These are phyloP conservation scores for Hypoxylon lenormandii DNA, from an alignment of 495 filamentous ascomycete genomes.

Conservation along the genomic window DNA sequence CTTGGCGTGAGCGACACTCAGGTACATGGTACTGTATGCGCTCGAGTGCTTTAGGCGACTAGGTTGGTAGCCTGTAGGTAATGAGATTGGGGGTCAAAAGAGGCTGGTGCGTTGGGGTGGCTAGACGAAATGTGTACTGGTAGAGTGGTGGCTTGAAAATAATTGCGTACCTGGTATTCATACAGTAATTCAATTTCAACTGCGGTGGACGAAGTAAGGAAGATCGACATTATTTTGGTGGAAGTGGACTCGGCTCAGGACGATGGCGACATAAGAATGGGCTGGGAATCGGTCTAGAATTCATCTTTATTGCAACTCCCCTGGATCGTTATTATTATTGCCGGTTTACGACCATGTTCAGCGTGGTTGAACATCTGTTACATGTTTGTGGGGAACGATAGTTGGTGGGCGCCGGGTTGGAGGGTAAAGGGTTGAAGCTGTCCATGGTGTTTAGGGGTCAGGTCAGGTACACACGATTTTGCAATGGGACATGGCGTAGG, in stretches of 20 bases:
- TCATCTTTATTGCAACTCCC: constrained; percentile 12
- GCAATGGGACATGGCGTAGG: neutral
- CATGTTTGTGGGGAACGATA: constrained; percentile 30
- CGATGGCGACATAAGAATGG: constrained; percentile 28
- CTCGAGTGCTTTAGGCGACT: too few species aligned
- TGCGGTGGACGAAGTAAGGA: constrained; percentile 31
- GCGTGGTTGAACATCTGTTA: constrained; percentile 29
- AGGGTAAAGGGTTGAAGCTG: neutral
- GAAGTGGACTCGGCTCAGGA: constrained; percentile 10
- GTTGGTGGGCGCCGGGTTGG: too few species aligned
- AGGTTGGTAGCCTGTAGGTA: too few species aligned
- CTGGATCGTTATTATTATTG: constrained; percentile 1
- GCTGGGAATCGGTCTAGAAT: constrained; percentile 29
- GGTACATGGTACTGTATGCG: constrained; percentile 14
- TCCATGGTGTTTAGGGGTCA: neutral
- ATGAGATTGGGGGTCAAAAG: neutral
- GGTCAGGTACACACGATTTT: neutral
- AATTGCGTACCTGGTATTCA: constrained; percentile 1
- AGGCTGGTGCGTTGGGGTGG: neutral
- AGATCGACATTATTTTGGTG: constrained; percentile 33
- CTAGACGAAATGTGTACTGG: neutral
- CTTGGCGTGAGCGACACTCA: constrained; percentile 21
- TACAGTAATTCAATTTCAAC: constrained; percentile 26
- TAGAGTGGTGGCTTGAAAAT: neutral
- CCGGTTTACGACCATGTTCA: neutral